Base-by-base conservation (phyloP, 805 yeast genomes). In the Teunomyces tritomae region DNA sequence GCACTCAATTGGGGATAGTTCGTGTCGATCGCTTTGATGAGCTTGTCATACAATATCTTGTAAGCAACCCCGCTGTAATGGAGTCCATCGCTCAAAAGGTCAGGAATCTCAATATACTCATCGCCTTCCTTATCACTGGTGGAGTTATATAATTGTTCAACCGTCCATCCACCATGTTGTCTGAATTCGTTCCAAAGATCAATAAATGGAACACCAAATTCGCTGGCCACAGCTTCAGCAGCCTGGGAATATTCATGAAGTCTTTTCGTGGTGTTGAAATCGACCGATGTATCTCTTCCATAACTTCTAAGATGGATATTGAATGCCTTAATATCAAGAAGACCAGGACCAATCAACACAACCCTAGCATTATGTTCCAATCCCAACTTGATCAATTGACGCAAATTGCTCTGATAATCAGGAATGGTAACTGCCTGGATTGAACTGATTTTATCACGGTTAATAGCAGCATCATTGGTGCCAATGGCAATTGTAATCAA, bases 401-500 rank as follows among this genome's bases (percentile, higher is more conserved):
- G 57, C 51, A 78, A 67, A 57, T 89, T 89, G 11, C 61, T 64
- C 16, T 63, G 48, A 58, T 67, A 88, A 48, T 75, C 67, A 0
- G 64, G 76, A 3, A 84, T 14, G 1, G 80, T 78, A 8, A 88
- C 88, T 17, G 67, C 65, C 51, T 70, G 76, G 43, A 59, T 49
- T 7, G 54, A 53, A 36, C 50, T 55, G 3, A 60, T 52, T n/a
- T 28, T 20, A 27, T 49, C 55, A 3, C 32, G 30, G 4, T 17
- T 29, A 8, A n/a, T 10, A 8, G 49, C 36, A 1, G 71, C 67
- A 62, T 90, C 97, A 59, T 90, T 90, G 10, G 96, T 79, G 3
- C 97, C 97, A 56, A 88, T 82, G 60, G 86, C 89, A 2, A 89
- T 67, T 8, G 83, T 79, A 49, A 82, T 70, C 41, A 78, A 65